These are phyloP conservation scores for Penicillium herquei DNA, from an alignment of 495 filamentous ascomycete genomes.

Conservation along the genomic window DNA sequence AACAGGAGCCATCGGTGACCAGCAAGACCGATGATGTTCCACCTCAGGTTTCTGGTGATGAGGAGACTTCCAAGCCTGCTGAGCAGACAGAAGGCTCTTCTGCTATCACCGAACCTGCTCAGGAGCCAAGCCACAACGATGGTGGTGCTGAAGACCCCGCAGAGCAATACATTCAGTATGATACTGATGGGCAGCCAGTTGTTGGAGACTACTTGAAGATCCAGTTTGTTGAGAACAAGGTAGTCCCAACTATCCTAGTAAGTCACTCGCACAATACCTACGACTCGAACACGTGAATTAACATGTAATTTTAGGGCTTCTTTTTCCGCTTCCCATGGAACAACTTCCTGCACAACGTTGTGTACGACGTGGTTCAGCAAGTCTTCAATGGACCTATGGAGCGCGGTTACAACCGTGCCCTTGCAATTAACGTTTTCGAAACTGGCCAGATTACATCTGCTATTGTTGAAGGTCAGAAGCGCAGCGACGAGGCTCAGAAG, in stretches of 20 bases:
- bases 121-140: constrained; percentile 18
- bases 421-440: constrained; percentile 93
- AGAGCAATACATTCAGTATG: constrained; percentile 52
- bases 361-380: constrained; percentile 98
- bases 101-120: constrained; percentile 21
- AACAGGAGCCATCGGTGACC: constrained; percentile 34
- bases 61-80: constrained; percentile 19
- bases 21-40: constrained; percentile 66
- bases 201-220: constrained; percentile 98
- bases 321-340: constrained; percentile 99
- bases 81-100: constrained; percentile 26
- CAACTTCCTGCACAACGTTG: constrained; percentile 98
- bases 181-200: constrained; percentile 73
- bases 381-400: constrained; percentile 99
- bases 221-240: constrained; percentile 89
- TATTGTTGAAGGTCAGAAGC: constrained; percentile 85
- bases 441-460: constrained; percentile 83
- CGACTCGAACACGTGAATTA: too few relatives aligned
- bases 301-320: constrained; percentile 60
- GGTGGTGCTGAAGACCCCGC: constrained; percentile 37
- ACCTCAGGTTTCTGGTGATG: constrained; percentile 57
- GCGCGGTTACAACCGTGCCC: constrained; percentile 83
- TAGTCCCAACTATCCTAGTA: constrained; percentile 94
- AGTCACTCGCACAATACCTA: constrained; percentile 28
- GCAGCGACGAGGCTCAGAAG: constrained; percentile 79